Evolutionary conservation across 306 rosid species (phyloP).

Genomic region (Fragaria nilgerrensis): DNA sequence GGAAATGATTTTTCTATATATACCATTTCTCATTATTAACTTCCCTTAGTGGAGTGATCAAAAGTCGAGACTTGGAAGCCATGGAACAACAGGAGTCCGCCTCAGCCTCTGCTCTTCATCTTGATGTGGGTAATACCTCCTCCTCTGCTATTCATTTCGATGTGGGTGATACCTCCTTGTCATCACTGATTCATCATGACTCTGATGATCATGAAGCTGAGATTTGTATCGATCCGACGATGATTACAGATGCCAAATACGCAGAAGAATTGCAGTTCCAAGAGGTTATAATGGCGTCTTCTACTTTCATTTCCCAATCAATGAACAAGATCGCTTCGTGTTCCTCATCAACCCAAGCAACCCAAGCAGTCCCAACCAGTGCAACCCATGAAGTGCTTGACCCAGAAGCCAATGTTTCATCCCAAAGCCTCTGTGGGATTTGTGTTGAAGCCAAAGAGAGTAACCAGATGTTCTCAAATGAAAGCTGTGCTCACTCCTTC

Average conservation of each 20-base stretch:
- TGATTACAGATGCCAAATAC: neutral
- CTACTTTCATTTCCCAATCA: constrained; percentile 5
- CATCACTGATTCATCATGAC: neutral
- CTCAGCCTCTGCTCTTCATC: neutral
- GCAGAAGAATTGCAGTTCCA: constrained; percentile 18
- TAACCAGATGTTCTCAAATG: constrained; percentile 34
- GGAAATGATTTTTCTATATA: no score
- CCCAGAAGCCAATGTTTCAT: constrained; percentile 8
- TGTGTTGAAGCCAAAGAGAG: constrained; percentile 35
- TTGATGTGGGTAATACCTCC: neutral
- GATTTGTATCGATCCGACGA: neutral
- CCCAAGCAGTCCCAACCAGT: neutral
- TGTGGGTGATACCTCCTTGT: neutral
- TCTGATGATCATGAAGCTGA: neutral
- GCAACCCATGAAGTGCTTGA: neutral
- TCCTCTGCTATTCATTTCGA: neutral
- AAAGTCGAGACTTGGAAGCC: neutral
- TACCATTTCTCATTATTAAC: neutral
- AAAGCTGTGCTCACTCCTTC: constrained; percentile 44
- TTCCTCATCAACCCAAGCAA: neutral
- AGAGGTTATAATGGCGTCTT: constrained; percentile 37
- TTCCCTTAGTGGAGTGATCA: neutral
- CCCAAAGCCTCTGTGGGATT: constrained; percentile 40
- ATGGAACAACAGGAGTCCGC: neutral
- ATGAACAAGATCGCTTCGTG: neutral